Base-by-base conservation (phyloP, 768 basidiomycete genomes). In the Phallus indusiatus region DNA sequence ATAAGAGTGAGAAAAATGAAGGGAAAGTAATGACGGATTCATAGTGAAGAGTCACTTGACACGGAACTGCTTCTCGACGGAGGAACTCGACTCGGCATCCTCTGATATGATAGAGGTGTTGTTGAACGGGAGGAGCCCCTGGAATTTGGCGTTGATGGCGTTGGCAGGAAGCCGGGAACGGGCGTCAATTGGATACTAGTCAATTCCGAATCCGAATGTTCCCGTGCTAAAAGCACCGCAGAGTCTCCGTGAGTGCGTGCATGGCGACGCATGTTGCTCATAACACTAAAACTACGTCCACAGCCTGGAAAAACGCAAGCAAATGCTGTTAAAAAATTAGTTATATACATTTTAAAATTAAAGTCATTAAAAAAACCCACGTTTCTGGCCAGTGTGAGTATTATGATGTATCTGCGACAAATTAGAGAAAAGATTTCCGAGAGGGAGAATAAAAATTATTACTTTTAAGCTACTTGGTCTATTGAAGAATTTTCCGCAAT, bases 191-290 rank as follows among this genome's bases (percentile, higher is more conserved):
- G 42, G 42, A 42, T 42, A n/a, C 42, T 42, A 42, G 12, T 42
- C 14, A 42, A 11, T 10, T 42, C 42, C 42, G 42, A 42, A 42
- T 42, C 47, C 21, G 47, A 47, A 11, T 47, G 18, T 17, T 53
- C 49, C 20, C 14, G 21, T 20, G 48, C 18, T 21, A 20, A 14
- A 2, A 20, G 33, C 16, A 48, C 18, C 6, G 47, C 47, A n/a
- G 42, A 16, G 7, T 53, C 57, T 10, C 48, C 57, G 33, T 90
- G 88, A 12, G 86, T 84, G 57, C 88, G 83, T 60, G 88, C 83
- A 69, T 91, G 89, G 59, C 89, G 78, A 62, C 89, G 85, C 89
- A 91, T 91, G 74, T 91, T 91, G 71, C 87, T 90, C 67, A 90
- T 81, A 53, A 90, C 89, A 67, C 87, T 89, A 71, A 91, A 91